phyloP scores from a whole-genome alignment of 768 basidiomycete species.

The Naematelia aurantialba region DNA sequence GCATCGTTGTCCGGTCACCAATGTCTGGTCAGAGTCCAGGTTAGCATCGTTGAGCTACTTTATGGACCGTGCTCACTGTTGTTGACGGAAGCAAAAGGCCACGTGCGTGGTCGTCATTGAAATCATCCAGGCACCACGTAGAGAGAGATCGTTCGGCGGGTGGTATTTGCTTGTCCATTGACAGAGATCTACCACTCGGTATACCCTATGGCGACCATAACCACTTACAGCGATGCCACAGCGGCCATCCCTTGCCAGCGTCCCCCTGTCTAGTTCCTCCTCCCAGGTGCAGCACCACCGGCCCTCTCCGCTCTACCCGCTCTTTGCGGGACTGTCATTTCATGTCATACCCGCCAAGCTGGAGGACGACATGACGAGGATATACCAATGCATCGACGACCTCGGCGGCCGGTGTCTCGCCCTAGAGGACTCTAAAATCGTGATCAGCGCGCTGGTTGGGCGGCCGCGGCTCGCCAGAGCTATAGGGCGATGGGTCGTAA shows the following conservation, averaged over 20 bases:
- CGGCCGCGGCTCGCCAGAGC: slow-evolving; percentile 33
- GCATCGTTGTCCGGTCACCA: too few relatives aligned
- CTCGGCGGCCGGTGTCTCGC: slow-evolving; percentile 36
- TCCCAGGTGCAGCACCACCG: slow-evolving; percentile 8
- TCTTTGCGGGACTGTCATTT: slow-evolving; percentile 41
- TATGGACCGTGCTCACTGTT: too few relatives aligned
- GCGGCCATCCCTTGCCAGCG: slow-evolving; percentile 23
- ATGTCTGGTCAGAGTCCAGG: too few relatives aligned
- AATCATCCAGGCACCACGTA: too few relatives aligned
- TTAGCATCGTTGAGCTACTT: too few relatives aligned
- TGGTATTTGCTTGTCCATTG: too few relatives aligned
- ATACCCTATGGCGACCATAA: not conserved
- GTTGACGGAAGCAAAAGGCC: too few relatives aligned
- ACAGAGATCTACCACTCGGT: too few relatives aligned
- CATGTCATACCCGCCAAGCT: slow-evolving; percentile 45
- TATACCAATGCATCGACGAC: slow-evolving; percentile 38
- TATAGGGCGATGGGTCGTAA: slow-evolving; percentile 30
- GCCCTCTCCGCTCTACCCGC: slow-evolving; percentile 28
- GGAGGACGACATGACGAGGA: slow-evolving; percentile 26
- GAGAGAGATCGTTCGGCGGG: too few relatives aligned
- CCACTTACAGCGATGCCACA: slow-evolving; percentile 25
- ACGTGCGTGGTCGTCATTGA: too few relatives aligned
- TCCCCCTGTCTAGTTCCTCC: slow-evolving; percentile 31
- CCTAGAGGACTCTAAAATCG: slow-evolving; percentile 21
- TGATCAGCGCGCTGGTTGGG: slow-evolving; percentile 39